Evolutionary conservation across 768 basidiomycete species (phyloP), one percentile per base, ranked within the genome.

Genomic region (Russula griseocarnosa): DNA sequence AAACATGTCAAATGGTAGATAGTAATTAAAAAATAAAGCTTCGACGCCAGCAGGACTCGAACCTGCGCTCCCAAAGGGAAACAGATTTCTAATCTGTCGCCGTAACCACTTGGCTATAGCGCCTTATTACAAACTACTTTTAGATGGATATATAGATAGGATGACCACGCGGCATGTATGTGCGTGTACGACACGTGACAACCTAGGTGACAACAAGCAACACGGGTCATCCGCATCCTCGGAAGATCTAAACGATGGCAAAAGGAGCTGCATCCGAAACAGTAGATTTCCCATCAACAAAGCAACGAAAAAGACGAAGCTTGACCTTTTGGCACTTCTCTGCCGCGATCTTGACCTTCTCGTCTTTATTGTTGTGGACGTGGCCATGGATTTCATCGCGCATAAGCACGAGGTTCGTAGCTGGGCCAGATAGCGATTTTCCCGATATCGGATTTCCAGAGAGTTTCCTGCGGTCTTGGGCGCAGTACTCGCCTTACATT

Each of bases 91-190:
- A 84, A 84, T 86, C 83, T 83, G 83, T 85, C 85, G 84, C 84
- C 81, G 81, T 86, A 86, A 86, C 84, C 83, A 85, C 84, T 86
- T 85, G 82, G 84, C 83, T 84, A 86, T 85, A 83, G 85, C 83
- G 84, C 83, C 84, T 71, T 46, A 11, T n/a, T 4, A 4, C 24
- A 6, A 16, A 16, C 11, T 3, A 6, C 3, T 3, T 3, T 51
- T 18, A 51, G 28, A 3, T 8, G 8, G 9, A 28, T 53, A 30
- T 5, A n/a, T 34, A 32, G 14, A 53, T 30, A 11, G 24, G 14
- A 36, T 2, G 16, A 28, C 13, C 13, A 26, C 2, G 1, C 4
- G 20, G n/a, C 46, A n/a, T 24, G 24, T 2, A 22, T 22, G n/a
- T 22, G 3, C 44, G n/a, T n/a, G n/a, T n/a, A n/a, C n/a, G n/a